Conservation (phyloP, 1,284 basidiomycete genomes). For the Hypsizygus ulmarius region DNA sequence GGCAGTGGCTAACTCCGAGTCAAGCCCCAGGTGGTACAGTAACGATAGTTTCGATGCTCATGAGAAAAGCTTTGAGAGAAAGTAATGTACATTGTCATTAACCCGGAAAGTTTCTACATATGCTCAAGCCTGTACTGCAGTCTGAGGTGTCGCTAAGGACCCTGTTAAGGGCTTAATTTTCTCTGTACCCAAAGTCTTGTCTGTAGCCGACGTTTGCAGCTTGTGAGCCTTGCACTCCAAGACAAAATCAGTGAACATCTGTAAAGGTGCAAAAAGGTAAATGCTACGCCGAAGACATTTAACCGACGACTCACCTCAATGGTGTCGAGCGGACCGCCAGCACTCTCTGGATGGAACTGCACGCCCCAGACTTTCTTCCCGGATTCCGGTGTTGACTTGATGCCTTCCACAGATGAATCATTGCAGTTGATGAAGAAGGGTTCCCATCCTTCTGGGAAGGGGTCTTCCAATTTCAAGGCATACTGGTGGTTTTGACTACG, state of each 20-base stretch:
- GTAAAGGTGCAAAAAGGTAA: background rate
- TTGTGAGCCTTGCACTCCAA: constrained; percentile 68
- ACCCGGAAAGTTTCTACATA: constrained; percentile 8
- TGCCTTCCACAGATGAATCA: constrained; percentile 95
- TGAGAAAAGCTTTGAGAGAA: background rate
- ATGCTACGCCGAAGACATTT: background rate
- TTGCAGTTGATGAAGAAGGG: constrained; percentile 99
- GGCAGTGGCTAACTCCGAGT: too few relatives aligned
- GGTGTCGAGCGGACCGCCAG: constrained; percentile 90
- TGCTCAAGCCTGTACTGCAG: constrained; percentile 16
- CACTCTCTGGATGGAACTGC: constrained; percentile 95
- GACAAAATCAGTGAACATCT: constrained; percentile 95
- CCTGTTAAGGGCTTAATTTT: constrained; percentile 12
- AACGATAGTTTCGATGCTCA: constrained; percentile 9
- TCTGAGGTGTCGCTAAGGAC: constrained; percentile 7
- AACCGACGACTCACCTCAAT: constrained; percentile 64
- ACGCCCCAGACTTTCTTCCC: constrained; percentile 93
- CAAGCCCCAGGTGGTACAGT: too few relatives aligned
- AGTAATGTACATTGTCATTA: constrained; percentile 11
- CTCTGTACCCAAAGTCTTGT: constrained; percentile 1
- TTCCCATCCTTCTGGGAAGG: constrained; percentile 94
- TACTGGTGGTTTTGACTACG: constrained; percentile 91
- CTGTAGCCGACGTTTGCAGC: constrained; percentile 23
- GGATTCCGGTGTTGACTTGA: constrained; percentile 86
- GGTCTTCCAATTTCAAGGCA: constrained; percentile 87